Base-by-base conservation (phyloP, 2,329 filamentous ascomycete species). In the Epichloe coenophiala region DNA sequence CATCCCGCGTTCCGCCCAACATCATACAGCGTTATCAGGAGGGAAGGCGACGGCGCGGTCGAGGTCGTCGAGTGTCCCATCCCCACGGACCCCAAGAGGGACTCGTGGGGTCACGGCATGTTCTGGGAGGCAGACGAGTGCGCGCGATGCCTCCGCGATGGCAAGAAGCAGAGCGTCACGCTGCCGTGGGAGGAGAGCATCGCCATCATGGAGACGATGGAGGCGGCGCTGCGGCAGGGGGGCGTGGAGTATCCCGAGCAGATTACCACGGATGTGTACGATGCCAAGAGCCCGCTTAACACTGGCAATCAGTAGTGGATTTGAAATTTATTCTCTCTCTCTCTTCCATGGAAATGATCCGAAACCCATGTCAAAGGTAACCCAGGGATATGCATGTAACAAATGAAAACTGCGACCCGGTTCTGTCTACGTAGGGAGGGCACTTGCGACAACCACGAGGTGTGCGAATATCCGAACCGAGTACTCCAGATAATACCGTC, bases 101-200 rank as follows among this genome's bases (percentile, higher is more conserved):
- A 61, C 56, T 44, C 42, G 17, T 75, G 70, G 68, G 88, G 87
- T 11, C 83, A 88, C 56, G 88, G 88, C 47, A 93, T 94, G 86
- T 93, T 88, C 69, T 91, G 84, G 84, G 85, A 90, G 65, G 87
- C 87, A 1, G 86, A 90, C 63, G 86, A 88, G 71, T 84, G 80
- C 56, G 86, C 83, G 31, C 74, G 82, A 44, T 87, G 84, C 57
- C 62, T 95, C 51, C 74, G 84, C 42, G 88, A 93, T 63, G 86
- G 88, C 21, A 81, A 80, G 68, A 77, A 83, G 60, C 83, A 95
- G 72, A 88, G 87, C 63, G 74, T 77, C 45, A 76, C 75, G 12
- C 69, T 93, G 66, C 80, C 83, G 19, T 78, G 80, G 72, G 75
- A 79, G 44, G 89, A 95, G 75, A 91, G 84, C 61, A 73, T 94